Evolutionary conservation across 139 green algal genomes (phyloP).

Genomic region (Auxenochlorella pyrenoidosa): DNA sequence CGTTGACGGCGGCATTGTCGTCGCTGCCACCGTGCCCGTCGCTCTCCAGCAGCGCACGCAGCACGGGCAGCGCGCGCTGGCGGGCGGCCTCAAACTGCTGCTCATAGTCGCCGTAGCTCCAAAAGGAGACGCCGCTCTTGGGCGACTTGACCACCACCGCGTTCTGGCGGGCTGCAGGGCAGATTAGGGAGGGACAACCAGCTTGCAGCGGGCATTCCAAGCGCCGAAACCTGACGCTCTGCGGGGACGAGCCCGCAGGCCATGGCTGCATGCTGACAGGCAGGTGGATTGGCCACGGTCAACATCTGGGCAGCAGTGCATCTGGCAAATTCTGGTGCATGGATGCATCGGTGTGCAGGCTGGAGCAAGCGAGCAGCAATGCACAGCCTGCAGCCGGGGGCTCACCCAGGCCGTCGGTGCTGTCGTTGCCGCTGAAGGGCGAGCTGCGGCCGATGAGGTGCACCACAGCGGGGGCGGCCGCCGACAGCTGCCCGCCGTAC

Average conservation of each 20-base stretch:
- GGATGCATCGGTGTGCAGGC: background rate
- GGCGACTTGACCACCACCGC: conserved; percentile 75
- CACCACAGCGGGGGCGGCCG: conserved; percentile 73
- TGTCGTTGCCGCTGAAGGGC: conserved; percentile 82
- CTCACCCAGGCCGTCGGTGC: conserved; percentile 49
- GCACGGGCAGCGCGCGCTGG: conserved; percentile 50
- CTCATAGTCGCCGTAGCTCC: conserved; percentile 81
- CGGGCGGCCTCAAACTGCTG: conserved; percentile 63
- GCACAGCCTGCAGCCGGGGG: background rate
- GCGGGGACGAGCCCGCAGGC: no score
- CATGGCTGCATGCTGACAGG: no score
- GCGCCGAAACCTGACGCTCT: no score
- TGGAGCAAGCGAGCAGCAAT: background rate
- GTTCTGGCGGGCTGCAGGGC: conserved; percentile 47
- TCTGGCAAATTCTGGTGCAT: no score
- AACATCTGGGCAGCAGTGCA: no score
- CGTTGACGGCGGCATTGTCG: background rate
- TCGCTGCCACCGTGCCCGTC: background rate
- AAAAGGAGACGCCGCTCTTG: conserved; percentile 77
- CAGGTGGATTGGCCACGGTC: no score
- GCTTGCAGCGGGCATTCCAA: background rate
- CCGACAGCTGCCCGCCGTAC: background rate
- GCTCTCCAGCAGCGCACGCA: conserved; percentile 34
- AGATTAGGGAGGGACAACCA: background rate
- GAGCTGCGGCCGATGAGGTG: conserved; percentile 85